Base-by-base conservation (phyloP, 148 eudicot genomes). In the Oxyria digyna region DNA sequence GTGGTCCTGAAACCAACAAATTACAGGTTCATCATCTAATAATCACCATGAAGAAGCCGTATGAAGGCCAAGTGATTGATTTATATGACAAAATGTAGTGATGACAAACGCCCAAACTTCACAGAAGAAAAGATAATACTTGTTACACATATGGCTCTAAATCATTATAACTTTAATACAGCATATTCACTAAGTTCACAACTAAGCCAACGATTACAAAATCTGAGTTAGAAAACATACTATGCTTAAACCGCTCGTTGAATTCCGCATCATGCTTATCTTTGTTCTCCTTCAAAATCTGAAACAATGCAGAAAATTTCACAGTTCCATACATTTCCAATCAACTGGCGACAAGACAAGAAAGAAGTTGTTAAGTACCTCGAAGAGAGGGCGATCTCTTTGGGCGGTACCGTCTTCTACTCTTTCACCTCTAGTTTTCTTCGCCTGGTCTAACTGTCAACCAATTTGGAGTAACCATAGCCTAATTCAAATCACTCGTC, bases 361-460 rank as follows among this genome's bases (percentile, higher is more conserved):
- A 38, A 63, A 42, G 31, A 4, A 24, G 45, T 8, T 18, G 26
- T 10, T 26, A 66, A 18, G 14, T 17, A 87, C 97, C 93, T 92
- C 96, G 62, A 54, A 92, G 57, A 92, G 98, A 57, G 98, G 80
- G 69, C 94, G 87, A 71, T 92, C 98, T 68, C 98, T 77, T 79
- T 92, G 98, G n/a, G 96, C 98, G 83, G 98, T 92, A 26, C 98
- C 98, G 69, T 92, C 98, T 6, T 92, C 98, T 11, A 87, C 82
- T 77, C 94, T 80, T 27, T 88, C 84, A 62, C 98, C 98, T 55
- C 96, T 74, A 42, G 68, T 87, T 76, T 57, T 85, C 83, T 83
- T 86, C 3, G 89, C 75, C 75, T 85, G 85, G 50, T 81, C 89
- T 76, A 92, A 83, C 98, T 92, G 91, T 63, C 57, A 74, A 15